phyloP scores from a whole-genome alignment of 192 early-diverging fungal species.

The Backusella tuberculispora region DNA sequence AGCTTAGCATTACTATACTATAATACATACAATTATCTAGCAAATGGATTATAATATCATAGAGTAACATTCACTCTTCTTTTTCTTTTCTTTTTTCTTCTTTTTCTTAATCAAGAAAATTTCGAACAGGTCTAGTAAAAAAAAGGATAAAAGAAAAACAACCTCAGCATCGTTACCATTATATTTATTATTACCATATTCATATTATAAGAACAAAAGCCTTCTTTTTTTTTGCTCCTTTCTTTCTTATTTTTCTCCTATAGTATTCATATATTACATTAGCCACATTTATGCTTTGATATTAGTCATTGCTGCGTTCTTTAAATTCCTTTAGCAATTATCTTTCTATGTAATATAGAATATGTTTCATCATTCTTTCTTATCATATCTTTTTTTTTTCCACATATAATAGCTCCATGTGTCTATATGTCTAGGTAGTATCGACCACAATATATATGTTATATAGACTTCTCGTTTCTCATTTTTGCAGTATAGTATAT shows the following conservation, averaged over 20 bases:
- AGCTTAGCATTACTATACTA: background rate
- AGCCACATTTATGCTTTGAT: background rate
- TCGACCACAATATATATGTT: too few relatives aligned
- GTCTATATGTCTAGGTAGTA: too few relatives aligned
- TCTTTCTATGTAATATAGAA: background rate
- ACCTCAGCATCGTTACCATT: too few relatives aligned
- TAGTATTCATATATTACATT: background rate
- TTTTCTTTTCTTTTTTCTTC: background rate
- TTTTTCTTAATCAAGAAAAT: background rate
- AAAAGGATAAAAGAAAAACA: background rate
- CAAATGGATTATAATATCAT: background rate
- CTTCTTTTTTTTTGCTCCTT: background rate
- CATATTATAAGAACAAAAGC: background rate
- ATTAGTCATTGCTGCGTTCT: background rate
- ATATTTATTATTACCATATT: background rate
- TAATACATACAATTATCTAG: background rate
- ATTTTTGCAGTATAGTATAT: too few relatives aligned
- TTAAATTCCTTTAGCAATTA: background rate
- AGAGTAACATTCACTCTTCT: background rate
- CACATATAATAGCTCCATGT: too few relatives aligned
- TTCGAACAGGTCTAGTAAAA: background rate
- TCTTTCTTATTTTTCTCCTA: background rate
- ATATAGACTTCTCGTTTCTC: too few relatives aligned
- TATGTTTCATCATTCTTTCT: slow-evolving; percentile 2
- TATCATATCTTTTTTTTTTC: background rate